These are phyloP conservation scores for Russula brevipes DNA, from an alignment of 768 basidiomycete species.

Conservation along the genomic window DNA sequence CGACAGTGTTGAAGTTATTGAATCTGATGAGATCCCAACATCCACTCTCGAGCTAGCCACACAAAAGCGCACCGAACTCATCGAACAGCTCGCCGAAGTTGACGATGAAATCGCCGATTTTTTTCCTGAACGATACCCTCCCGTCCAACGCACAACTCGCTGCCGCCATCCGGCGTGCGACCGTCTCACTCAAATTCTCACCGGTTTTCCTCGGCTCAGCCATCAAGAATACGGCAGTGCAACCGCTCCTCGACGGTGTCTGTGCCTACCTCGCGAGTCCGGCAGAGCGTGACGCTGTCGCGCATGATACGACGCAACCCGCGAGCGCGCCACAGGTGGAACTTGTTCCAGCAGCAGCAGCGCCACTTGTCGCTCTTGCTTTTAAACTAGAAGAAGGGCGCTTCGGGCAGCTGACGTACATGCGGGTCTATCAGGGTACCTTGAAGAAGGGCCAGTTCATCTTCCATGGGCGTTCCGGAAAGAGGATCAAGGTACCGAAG, in stretches of 20 bases:
- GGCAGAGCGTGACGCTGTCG: conserved; percentile 63
- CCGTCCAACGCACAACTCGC: conserved; percentile 72
- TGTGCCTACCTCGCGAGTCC: conserved; percentile 94
- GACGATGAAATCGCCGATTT: conserved; percentile 94
- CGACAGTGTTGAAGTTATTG: conserved; percentile 64
- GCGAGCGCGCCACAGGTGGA: conserved; percentile 61
- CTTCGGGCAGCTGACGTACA: conserved; percentile 96
- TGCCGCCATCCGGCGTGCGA: conserved; percentile 83
- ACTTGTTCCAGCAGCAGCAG: conserved; percentile 75
- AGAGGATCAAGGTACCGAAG: conserved; percentile 94
- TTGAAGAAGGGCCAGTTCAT: conserved; percentile 82
- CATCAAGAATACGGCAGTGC: conserved; percentile 94
- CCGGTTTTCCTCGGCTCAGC: conserved; percentile 97
- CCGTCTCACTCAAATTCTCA: conserved; percentile 82
- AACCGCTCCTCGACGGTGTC: conserved; percentile 90
- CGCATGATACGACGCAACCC: conserved; percentile 62
- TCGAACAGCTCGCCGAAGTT: conserved; percentile 93
- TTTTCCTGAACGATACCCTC: conserved; percentile 75
- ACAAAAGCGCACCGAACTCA: conserved; percentile 82
- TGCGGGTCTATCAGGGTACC: conserved; percentile 95
- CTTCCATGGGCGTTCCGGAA: conserved; percentile 90
- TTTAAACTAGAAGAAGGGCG: conserved; percentile 99
- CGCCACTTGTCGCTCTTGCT: conserved; percentile 87
- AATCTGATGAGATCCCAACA: conserved; percentile 84
- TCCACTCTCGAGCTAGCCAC: conserved; percentile 67